phyloP scores from a whole-genome alignment of 202 grass and related monocot genomes.

The Cymbopogon flexuosus region DNA sequence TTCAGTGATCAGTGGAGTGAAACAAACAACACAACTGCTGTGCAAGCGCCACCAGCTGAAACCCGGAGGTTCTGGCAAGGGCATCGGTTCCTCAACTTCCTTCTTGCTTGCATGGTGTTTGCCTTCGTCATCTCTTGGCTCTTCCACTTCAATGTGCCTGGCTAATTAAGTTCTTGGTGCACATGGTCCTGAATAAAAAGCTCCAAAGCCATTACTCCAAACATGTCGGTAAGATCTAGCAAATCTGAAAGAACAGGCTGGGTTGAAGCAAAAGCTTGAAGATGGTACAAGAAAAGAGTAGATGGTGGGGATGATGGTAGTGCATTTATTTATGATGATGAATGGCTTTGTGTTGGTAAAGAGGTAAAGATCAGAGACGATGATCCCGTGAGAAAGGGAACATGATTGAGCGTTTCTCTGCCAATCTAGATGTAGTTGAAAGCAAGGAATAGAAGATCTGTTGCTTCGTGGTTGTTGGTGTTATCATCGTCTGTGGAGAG shows the following conservation, averaged over 20 bases:
- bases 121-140: slow-evolving; percentile 87
- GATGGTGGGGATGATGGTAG: slow-evolving; percentile 11
- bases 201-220: slow-evolving; percentile 12
- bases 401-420: not conserved
- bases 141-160: slow-evolving; percentile 82
- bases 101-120: slow-evolving; percentile 87
- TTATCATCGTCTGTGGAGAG: not conserved
- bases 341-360: slow-evolving; percentile 15
- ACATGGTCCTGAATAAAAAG: slow-evolving; percentile 44
- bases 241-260: slow-evolving; percentile 38
- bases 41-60: slow-evolving; percentile 43
- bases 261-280: slow-evolving; percentile 34
- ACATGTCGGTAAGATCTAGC: slow-evolving; percentile 35
- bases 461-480: not conserved
- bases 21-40: slow-evolving; percentile 29
- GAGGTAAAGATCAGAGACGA: not conserved
- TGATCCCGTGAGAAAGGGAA: not conserved
- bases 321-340: slow-evolving; percentile 26
- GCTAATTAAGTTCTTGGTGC: slow-evolving; percentile 26
- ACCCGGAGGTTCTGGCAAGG: slow-evolving; percentile 67
- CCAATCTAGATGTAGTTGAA: slow-evolving; percentile 17
- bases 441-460: not conserved
- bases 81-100: slow-evolving; percentile 91
- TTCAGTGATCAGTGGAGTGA: slow-evolving; percentile 57
- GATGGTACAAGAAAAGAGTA: slow-evolving; percentile 26